Conservation (phyloP, 225 moss, liverwort and hornwort genomes). For the Pseudoscleropodium purum region DNA sequence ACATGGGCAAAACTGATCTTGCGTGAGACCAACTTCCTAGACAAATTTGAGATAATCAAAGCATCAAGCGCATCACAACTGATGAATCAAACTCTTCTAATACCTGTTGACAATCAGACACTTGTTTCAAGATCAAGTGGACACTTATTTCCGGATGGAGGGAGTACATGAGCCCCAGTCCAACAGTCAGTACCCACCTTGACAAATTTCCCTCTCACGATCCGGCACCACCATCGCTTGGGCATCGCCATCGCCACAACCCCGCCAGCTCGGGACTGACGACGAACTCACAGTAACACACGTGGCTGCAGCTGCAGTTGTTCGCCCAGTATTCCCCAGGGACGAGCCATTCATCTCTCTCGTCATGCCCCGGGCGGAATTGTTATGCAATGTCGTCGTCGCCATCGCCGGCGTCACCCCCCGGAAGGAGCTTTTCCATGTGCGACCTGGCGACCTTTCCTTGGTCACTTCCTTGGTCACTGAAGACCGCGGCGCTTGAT, state of each 20-base stretch:
- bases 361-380: not conserved
- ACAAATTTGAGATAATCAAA: not conserved
- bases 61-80: not conserved
- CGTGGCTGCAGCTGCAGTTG: not conserved
- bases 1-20: not conserved
- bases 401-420: not conserved
- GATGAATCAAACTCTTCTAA: not conserved
- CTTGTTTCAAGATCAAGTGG: not conserved
- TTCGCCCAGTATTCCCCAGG: not conserved
- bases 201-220: not conserved
- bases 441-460: constrained; percentile 5
- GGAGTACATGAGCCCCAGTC: not conserved
- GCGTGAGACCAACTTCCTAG: not conserved
- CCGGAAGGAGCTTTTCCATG: constrained; percentile 8
- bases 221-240: constrained; percentile 7
- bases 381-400: not conserved
- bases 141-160: not conserved
- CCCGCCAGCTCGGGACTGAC: constrained; percentile 6
- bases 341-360: constrained; percentile 2
- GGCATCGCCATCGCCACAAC: constrained; percentile 4
- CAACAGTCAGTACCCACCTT: not conserved
- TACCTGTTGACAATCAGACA: not conserved
- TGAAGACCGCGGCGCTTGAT: not conserved
- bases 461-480: constrained; percentile 8
- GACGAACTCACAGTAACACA: not conserved